These are phyloP conservation scores for Penicillium tannophilum DNA, from an alignment of 495 filamentous ascomycete genomes.

Conservation along the genomic window DNA sequence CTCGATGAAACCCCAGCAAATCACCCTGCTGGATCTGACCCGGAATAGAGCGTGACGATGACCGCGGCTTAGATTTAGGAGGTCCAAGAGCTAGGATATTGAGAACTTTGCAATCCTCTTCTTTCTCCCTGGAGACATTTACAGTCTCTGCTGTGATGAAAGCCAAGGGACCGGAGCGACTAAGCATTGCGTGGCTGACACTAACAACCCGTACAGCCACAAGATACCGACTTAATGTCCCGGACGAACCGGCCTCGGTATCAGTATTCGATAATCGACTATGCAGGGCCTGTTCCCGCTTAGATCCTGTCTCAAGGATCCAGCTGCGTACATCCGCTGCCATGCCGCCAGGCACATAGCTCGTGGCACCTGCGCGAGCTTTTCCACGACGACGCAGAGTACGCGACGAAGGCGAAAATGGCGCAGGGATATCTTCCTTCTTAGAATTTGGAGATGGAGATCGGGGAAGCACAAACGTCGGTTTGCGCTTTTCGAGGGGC, in stretches of 20 bases:
- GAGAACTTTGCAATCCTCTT: neutral
- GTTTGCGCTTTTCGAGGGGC: constrained; percentile 30
- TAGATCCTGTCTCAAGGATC: constrained; percentile 45
- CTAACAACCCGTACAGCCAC: constrained; percentile 23
- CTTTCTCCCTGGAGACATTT: neutral
- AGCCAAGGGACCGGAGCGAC: constrained; percentile 33
- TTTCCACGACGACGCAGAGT: constrained; percentile 36
- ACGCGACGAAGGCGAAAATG: constrained; percentile 46
- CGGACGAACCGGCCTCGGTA: neutral
- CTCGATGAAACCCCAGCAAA: constrained; percentile 35
- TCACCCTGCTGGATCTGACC: constrained; percentile 23
- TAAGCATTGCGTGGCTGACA: constrained; percentile 24
- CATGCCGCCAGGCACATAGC: constrained; percentile 45
- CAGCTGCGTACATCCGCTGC: constrained; percentile 46
- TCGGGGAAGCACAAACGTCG: constrained; percentile 42
- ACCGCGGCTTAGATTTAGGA: constrained; percentile 23
- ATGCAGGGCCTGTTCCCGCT: constrained; percentile 25
- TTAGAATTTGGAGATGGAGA: constrained; percentile 36
- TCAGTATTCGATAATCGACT: neutral
- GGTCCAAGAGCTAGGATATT: constrained; percentile 37
- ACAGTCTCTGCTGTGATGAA: constrained; percentile 29
- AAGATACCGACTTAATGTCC: constrained; percentile 23
- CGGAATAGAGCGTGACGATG: neutral
- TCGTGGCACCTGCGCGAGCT: constrained; percentile 21
- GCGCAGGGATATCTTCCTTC: constrained; percentile 35